Evolutionary conservation across 1,284 basidiomycete species (phyloP), one percentile per base, ranked within the genome.

Genomic region (Melampsora occidentalis): DNA sequence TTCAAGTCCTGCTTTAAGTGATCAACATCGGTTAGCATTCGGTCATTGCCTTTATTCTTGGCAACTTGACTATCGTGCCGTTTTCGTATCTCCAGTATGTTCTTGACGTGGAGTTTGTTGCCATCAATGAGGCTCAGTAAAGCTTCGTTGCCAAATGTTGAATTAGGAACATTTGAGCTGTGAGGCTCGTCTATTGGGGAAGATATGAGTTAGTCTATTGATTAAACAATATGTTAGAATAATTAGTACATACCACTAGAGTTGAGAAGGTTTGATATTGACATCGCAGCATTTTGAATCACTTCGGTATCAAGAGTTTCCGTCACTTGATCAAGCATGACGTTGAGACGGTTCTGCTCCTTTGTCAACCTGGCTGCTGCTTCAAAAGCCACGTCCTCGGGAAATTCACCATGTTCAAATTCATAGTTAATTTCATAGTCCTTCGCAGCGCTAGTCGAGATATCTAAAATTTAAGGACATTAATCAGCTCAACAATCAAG

Each of bases 201-300:
- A 35, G 25, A 69, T 42, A 59, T 2, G 2, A 39, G 57, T n/a
- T 2, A 46, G 48, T 28, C 46, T n/a, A n/a, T n/a, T n/a, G n/a
- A 59, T 46, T n/a, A n/a, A n/a, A n/a, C n/a, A n/a, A n/a, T 31
- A 9, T 4, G 18, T n/a, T 6, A 16, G n/a, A 22, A 33, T 61
- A 22, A 59, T 5, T 5, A 9, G 39, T 9, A 42, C 39, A 42
- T 42, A 42, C 39, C 39, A 12, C 39, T 57, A 42, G 53, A 59
- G 28, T 69, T 69, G 33, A 69, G 68, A 33, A 69, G 51, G 33
- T 59, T 42, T 59, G 68, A 33, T 25, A 69, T 69, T 16, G 33
- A 35, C 18, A 69, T 69, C 16, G 53, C 18, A 69, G 51, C 53
- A n/a, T 69, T 46, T 39, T 59, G n/a, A 69, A 59, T 39, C 16